Evolutionary conservation across 139 green algal genomes (phyloP).

Genomic region (Chlorella sp.): DNA sequence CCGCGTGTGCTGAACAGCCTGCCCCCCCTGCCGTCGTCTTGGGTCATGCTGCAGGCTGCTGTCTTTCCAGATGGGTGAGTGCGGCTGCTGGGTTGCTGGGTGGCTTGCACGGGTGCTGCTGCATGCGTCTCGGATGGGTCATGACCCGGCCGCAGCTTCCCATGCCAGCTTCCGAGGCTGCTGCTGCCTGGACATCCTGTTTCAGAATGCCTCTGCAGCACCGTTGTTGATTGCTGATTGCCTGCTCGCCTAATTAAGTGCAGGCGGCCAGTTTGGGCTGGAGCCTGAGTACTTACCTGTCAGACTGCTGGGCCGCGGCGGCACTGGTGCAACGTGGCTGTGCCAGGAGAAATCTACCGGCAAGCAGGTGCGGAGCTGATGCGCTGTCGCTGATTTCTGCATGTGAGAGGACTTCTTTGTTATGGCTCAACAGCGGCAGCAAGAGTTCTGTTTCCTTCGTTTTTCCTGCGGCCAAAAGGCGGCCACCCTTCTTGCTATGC

Average conservation of each 20-base stretch:
- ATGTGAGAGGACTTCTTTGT: too few species aligned
- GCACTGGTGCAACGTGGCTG: slow-evolving; percentile 31
- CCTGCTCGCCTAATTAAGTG: neutral
- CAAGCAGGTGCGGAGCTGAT: neutral
- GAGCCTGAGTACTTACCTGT: slow-evolving; percentile 1
- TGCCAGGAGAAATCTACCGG: neutral
- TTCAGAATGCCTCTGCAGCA: neutral
- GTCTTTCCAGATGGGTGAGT: slow-evolving; percentile 19
- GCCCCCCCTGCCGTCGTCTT: too few species aligned
- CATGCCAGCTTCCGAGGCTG: too few species aligned
- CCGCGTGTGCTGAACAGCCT: too few species aligned
- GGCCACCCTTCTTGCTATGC: too few species aligned
- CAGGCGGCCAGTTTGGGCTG: slow-evolving; percentile 32
- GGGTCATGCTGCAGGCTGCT: neutral
- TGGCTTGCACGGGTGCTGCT: neutral
- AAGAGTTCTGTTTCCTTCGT: too few species aligned
- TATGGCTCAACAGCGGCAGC: too few species aligned
- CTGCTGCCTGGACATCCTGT: neutral
- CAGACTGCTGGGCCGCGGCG: slow-evolving; percentile 31
- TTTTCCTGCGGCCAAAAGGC: too few species aligned
- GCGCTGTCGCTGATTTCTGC: neutral
- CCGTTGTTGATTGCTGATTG: too few species aligned
- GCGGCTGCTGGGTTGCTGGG: too few species aligned
- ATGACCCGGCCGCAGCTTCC: too few species aligned
- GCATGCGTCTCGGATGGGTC: neutral